These are phyloP conservation scores for Gracilaria domingensis DNA, from an alignment of 23 red algal genomes.

Conservation along the genomic window DNA sequence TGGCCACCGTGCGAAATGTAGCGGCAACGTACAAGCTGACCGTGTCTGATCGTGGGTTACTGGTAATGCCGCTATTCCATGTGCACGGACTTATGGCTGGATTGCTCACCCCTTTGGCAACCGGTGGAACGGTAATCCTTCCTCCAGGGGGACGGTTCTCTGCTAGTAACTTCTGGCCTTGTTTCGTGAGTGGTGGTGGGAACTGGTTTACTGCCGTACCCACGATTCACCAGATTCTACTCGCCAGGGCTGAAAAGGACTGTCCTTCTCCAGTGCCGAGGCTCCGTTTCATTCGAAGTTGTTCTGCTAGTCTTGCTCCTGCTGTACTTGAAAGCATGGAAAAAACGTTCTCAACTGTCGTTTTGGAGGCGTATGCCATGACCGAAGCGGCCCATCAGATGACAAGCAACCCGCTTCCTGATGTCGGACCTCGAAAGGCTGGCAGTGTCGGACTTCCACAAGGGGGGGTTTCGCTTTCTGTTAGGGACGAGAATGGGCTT, in stretches of 20 bases:
- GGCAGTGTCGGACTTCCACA: conserved; percentile 79
- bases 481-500: conserved; percentile 55
- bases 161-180: conserved; percentile 85
- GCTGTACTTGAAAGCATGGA: conserved; percentile 77
- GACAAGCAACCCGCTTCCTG: conserved; percentile 88
- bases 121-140: conserved; percentile 83
- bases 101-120: conserved; percentile 80
- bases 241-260: conserved; percentile 80
- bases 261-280: conserved; percentile 55
- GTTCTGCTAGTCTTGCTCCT: conserved; percentile 85
- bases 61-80: conserved; percentile 95
- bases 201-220: conserved; percentile 96
- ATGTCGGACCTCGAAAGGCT: conserved; percentile 59
- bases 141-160: conserved; percentile 85
- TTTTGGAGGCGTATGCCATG: conserved; percentile 95
- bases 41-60: conserved; percentile 60
- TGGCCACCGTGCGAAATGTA: conserved; percentile 72
- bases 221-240: conserved; percentile 92
- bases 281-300: conserved; percentile 85
- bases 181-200: conserved; percentile 12
- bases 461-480: conserved; percentile 59
- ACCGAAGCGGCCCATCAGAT: conserved; percentile 95
- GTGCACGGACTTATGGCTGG: conserved; percentile 93
- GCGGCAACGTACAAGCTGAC: conserved; percentile 73
- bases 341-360: conserved; percentile 65